Base-by-base conservation (phyloP, 2,329 filamentous ascomycete species). In the Cordyceps tenuipes region DNA sequence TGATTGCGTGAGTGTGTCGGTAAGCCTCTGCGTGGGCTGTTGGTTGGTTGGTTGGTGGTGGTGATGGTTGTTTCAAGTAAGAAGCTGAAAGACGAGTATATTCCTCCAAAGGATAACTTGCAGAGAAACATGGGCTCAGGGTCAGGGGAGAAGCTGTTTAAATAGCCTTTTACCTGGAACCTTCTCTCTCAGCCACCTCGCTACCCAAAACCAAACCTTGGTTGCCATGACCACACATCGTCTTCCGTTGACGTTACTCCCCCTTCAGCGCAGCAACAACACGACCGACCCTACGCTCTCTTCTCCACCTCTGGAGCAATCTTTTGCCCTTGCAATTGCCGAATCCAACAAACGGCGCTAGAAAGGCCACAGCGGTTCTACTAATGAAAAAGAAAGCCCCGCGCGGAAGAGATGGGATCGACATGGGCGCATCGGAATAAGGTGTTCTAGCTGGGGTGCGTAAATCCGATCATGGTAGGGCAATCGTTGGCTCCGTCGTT, bases 371-470 rank as follows among this genome's bases (percentile, higher is more conserved):
- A 36, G 12, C 12, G 29, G 12, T 36, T 12, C 34, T 12, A 4
- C 1, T 36, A 36, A 36, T 10, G 34, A 13, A 5, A 15, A 34
- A 15, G 36, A 15, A 34, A 15, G 36, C 8, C 19, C 47, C 29
- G 50, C 13, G 1, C 21, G 36, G 36, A 15, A 17, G 5, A n/a
- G n/a, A 10, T 8, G 29, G 29, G 54, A 48, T 48, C 43, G 31
- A 26, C 54, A 56, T 48, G 54, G 44, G 19, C 13, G 43, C 2
- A 48, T 56, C 54, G 54, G 54, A 56, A 26, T 56, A 56, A 55
- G 15, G 29, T 39, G 19, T n/a, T n/a, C 31, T 21, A 48, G 54
- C 19, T 44, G 39, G 7, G 23, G 7, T 17, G 43, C 39, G 43
- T 56, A 56, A 56, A 48, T 56, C 54, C 54, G 54, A 47, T 56